These are phyloP conservation scores for Boletus vinaceobasis DNA, from an alignment of 768 basidiomycete species.

Conservation along the genomic window DNA sequence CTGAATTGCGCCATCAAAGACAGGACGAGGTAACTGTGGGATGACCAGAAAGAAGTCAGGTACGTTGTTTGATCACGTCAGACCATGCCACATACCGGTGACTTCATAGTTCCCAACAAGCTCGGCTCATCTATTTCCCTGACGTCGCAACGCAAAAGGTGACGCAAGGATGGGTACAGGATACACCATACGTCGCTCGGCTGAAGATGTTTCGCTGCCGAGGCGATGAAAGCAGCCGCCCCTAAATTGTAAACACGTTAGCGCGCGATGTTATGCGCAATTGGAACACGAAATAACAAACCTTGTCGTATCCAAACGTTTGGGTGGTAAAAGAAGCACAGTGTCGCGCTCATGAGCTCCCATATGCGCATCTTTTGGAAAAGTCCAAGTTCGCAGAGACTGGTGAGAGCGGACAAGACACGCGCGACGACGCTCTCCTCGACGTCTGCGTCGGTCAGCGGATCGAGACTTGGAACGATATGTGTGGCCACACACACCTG, in stretches of 20 bases:
- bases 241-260: slow-evolving; percentile 42
- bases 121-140: slow-evolving; percentile 67
- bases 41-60: neutral
- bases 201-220: slow-evolving; percentile 78
- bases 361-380: slow-evolving; percentile 95
- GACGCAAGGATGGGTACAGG: slow-evolving; percentile 84
- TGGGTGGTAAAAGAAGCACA: slow-evolving; percentile 92
- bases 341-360: slow-evolving; percentile 87
- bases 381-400: slow-evolving; percentile 83
- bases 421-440: slow-evolving; percentile 93
- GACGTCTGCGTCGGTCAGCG: slow-evolving; percentile 57
- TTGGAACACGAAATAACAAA: slow-evolving; percentile 23
- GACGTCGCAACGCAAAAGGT: slow-evolving; percentile 83
- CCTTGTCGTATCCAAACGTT: slow-evolving; percentile 96
- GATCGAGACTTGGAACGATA: neutral
- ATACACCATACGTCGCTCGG: slow-evolving; percentile 96
- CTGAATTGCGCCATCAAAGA: slow-evolving; percentile 80
- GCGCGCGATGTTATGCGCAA: neutral
- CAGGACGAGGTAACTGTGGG: slow-evolving; percentile 55
- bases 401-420: slow-evolving; percentile 84
- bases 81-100: slow-evolving; percentile 56
- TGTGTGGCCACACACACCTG: slow-evolving; percentile 51
- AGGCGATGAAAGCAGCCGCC: slow-evolving; percentile 83
- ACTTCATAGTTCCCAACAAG: slow-evolving; percentile 72
- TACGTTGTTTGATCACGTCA: neutral